Conservation (phyloP, 1,284 basidiomycete species). For the Fomitopsis palustris region DNA sequence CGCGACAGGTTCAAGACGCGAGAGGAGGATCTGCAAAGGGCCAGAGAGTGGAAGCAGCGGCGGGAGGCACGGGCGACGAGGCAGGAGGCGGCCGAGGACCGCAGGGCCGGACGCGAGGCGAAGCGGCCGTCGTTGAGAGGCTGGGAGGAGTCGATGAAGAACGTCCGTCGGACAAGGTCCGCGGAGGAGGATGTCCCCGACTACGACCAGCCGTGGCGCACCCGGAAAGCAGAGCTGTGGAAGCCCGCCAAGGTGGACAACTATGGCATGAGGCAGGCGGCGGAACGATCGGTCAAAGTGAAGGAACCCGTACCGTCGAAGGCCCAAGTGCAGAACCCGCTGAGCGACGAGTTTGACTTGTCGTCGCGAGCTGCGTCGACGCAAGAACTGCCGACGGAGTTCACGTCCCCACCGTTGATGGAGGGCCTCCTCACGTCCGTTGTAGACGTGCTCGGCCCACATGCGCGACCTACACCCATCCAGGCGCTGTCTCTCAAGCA, state of each 20-base stretch:
- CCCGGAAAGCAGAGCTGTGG: not conserved
- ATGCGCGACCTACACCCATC: slow-evolving; percentile 65
- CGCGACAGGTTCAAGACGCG: slow-evolving; percentile 1
- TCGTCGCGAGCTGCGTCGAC: slow-evolving; percentile 23
- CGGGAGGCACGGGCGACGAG: not conserved
- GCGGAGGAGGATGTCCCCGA: not conserved
- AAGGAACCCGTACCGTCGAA: not conserved
- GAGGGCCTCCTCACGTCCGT: slow-evolving; percentile 57
- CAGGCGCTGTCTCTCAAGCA: slow-evolving; percentile 68
- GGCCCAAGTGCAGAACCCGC: slow-evolving; percentile 24
- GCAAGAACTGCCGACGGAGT: slow-evolving; percentile 30
- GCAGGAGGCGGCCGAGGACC: not conserved
- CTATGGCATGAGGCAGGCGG: not conserved
- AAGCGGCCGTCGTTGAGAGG: not conserved
- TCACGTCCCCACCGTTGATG: slow-evolving; percentile 66
- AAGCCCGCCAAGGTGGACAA: not conserved
- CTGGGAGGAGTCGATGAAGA: not conserved
- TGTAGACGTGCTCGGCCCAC: slow-evolving; percentile 48
- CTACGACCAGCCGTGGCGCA: slow-evolving; percentile 6
- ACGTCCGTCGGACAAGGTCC: not conserved
- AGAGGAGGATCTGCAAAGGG: slow-evolving; percentile 3
- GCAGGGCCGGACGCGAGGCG: not conserved
- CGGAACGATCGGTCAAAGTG: not conserved
- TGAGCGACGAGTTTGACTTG: slow-evolving; percentile 39
- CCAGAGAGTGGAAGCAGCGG: not conserved